Evolutionary conservation across 805 yeast genomes (phyloP), one percentile per base, ranked within the genome.

Genomic region (Saturnispora sanitii): DNA sequence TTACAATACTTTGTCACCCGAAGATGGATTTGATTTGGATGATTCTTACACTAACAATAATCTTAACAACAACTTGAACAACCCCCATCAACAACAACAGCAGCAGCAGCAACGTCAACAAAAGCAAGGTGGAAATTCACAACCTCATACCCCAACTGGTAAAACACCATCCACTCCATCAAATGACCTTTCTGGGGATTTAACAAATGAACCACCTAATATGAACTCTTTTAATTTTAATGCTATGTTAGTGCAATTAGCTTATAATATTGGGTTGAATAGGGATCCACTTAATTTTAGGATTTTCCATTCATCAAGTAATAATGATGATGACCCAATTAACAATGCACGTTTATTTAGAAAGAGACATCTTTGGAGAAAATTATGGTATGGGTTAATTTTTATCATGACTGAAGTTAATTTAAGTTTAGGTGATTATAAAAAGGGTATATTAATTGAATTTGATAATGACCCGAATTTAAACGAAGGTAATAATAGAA

Each of bases 1-100:
- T 33, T 79, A 77, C 58, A 69, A 66, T 47, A 68, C 64, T 44
- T 65, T 67, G 45, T 72, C 81, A 9, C 80, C 82, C 1, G 80
- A 77, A 45, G 77, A 72, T 45, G 72, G 71, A 2, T 62, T 62
- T 45, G 67, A 62, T 43, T 48, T 62, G 30, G 67, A 61, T 44
- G 73, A 67, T 45, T 61, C 67, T 3, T 58, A 65, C 18, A 64
- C 63, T 4, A 56, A 52, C 23, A 49, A 47, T 39, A 16, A 43
- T 20, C 21, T 32, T 17, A 58, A 65, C 5, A 56, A 61, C 16
- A 60, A 56, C 8, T 19, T 32, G 19, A 54, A 27, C 16, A 27
- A 27, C n/a, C 30, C 30, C 6, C 30, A 27, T n/a, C 16, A 11
- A 11, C 8, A 25, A 12, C 12, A 8, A 25, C 27, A 25, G 27